Evolutionary conservation across 129 eudicot genomes (phyloP).

Genomic region (Flaveria bidentis): DNA sequence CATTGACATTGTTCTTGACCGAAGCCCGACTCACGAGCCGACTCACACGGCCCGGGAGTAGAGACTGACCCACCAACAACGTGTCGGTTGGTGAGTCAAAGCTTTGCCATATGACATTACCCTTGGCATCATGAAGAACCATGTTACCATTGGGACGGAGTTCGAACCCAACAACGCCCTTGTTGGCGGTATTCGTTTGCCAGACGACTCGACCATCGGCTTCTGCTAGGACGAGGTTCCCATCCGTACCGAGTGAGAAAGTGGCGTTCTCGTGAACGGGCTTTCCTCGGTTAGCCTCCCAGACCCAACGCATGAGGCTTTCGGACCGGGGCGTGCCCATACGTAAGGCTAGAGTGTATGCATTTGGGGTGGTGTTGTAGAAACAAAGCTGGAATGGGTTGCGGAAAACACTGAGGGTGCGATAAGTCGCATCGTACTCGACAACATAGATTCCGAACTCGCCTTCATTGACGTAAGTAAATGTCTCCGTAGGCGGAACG

Average conservation of each 20-base stretch:
- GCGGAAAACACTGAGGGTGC: background rate
- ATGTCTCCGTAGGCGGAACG: constrained; percentile 26
- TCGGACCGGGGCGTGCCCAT: too few relatives aligned
- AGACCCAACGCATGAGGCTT: too few relatives aligned
- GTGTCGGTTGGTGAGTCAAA: constrained; percentile 63
- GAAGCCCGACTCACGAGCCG: constrained; percentile 55
- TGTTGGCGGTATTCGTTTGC: too few relatives aligned
- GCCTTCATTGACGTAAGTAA: constrained; percentile 35
- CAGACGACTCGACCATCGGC: too few relatives aligned
- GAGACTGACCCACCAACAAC: constrained; percentile 53
- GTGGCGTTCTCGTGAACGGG: too few relatives aligned
- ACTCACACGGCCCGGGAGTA: constrained; percentile 26
- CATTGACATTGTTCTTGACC: constrained; percentile 23
- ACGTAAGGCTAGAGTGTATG: constrained; percentile 6
- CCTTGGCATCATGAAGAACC: too few relatives aligned
- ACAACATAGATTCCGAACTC: constrained; percentile 24
- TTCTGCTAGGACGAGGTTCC: too few relatives aligned
- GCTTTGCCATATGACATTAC: constrained; percentile 25
- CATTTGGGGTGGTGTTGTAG: constrained; percentile 55
- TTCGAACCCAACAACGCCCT: too few relatives aligned
- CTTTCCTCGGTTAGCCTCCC: too few relatives aligned
- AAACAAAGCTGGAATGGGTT: constrained; percentile 54
- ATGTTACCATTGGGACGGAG: too few relatives aligned
- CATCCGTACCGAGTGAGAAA: too few relatives aligned
- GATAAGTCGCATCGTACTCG: constrained; percentile 33